Evolutionary conservation across 2,329 filamentous ascomycete species (phyloP).

Genomic region (Escovopsis weberi): DNA sequence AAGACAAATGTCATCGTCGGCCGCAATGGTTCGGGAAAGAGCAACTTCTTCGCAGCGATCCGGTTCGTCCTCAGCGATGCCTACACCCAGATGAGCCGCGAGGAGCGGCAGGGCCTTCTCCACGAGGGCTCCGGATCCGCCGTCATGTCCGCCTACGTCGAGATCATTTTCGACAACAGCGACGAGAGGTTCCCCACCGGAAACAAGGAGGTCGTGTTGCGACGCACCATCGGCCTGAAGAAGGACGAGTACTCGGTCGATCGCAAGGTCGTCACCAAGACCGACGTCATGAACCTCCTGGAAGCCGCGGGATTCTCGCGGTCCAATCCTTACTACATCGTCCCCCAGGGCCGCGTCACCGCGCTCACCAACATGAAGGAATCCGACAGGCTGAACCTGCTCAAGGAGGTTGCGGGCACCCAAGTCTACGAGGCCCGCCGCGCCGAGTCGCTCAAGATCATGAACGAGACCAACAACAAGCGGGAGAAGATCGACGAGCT

Average conservation of each 20-base stretch:
- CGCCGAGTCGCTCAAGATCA: conserved; percentile 86
- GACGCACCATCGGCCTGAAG: conserved; percentile 89
- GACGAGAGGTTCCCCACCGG: conserved; percentile 92
- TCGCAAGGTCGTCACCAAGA: conserved; percentile 88
- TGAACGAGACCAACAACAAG: conserved; percentile 93
- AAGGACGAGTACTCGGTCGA: conserved; percentile 98
- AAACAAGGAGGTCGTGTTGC: conserved; percentile 77
- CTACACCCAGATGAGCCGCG: conserved; percentile 88
- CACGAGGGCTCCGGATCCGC: conserved; percentile 96
- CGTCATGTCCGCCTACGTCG: conserved; percentile 98
- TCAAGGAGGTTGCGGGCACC: conserved; percentile 97
- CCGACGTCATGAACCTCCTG: conserved; percentile 86
- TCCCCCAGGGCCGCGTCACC: conserved; percentile 91
- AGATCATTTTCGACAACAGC: conserved; percentile 96
- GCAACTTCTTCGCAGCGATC: conserved; percentile 98
- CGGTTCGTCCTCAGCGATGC: conserved; percentile 97
- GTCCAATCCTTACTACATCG: conserved; percentile 98
- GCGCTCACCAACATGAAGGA: conserved; percentile 98
- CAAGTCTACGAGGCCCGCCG: conserved; percentile 91
- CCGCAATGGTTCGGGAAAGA: conserved; percentile 97
- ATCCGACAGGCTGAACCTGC: conserved; percentile 68
- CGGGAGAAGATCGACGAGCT: conserved; percentile 87
- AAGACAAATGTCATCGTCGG: conserved; percentile 98
- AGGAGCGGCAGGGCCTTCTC: conserved; percentile 89
- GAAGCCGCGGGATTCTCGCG: conserved; percentile 94